phyloP scores from a whole-genome alignment of 768 basidiomycete species.

The Tulasnella calospora region DNA sequence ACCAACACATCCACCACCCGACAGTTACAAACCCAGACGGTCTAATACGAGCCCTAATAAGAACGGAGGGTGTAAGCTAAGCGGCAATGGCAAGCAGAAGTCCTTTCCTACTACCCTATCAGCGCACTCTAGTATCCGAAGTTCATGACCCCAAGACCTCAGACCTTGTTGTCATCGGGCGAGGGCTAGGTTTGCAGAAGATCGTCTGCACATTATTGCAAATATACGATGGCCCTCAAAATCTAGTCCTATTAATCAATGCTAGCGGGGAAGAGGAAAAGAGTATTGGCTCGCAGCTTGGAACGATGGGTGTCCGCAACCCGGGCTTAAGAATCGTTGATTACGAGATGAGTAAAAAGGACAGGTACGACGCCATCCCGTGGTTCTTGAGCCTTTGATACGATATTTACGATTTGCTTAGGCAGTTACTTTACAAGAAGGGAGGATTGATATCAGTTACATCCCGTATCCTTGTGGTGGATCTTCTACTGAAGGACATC shows the following conservation, averaged over 20 bases:
- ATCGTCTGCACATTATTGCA: conserved; percentile 83
- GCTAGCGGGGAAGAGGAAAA: conserved; percentile 79
- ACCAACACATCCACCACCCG: not conserved
- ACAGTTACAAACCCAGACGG: not conserved
- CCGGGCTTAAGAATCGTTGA: conserved; percentile 79
- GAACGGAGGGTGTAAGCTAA: not conserved
- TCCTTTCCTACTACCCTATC: conserved; percentile 33
- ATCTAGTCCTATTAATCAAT: conserved; percentile 78
- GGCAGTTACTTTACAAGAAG: conserved; percentile 77
- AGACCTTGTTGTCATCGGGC: conserved; percentile 63
- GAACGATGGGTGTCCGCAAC: conserved; percentile 82
- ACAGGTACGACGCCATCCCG: conserved; percentile 51
- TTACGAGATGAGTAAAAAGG: conserved; percentile 73
- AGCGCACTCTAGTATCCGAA: conserved; percentile 38
- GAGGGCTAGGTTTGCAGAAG: conserved; percentile 82
- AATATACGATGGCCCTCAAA: conserved; percentile 83
- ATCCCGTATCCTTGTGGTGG: conserved; percentile 88
- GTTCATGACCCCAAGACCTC: conserved; percentile 39
- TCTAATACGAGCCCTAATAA: not conserved
- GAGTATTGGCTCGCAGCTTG: conserved; percentile 87
- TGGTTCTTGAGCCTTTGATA: not conserved
- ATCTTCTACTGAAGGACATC: conserved; percentile 83
- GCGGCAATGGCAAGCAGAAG: not conserved
- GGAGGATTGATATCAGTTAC: conserved; percentile 91
- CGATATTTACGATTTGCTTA: conserved; percentile 35